Percentiles rank a stretch among this genome's conserved stretches.
phyloP scores from a whole-genome alignment of 2,329 filamentous ascomycete genomes.

The Zelopaecilomyces penicillatus region DNA sequence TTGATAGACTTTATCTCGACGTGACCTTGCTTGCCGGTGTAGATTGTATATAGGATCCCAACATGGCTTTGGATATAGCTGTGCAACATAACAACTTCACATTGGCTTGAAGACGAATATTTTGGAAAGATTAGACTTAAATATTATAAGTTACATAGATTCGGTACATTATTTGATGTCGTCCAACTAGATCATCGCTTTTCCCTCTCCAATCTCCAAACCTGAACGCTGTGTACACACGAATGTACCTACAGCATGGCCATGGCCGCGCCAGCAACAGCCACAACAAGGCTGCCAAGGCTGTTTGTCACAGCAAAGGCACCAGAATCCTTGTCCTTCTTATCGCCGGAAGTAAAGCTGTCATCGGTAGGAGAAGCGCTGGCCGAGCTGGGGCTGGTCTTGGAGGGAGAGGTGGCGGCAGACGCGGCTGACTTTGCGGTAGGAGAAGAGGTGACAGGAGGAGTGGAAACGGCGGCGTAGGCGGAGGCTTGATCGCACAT shows the following conservation, averaged over 20 bases:
- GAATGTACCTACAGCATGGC: slow-evolving; percentile 23
- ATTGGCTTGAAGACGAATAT: too few species aligned
- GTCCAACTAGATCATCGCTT: too few species aligned
- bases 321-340: slow-evolving; percentile 15
- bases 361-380: neutral
- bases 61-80: too few species aligned
- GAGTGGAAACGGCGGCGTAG: slow-evolving; percentile 27
- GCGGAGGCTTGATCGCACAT: slow-evolving; percentile 39
- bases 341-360: neutral
- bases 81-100: too few species aligned
- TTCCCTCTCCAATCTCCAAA: neutral
- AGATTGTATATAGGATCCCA: too few species aligned
- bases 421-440: slow-evolving; percentile 12
- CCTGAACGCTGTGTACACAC: neutral
- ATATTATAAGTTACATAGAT: too few species aligned
- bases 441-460: slow-evolving; percentile 13
- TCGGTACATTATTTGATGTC: too few species aligned
- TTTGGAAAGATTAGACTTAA: too few species aligned
- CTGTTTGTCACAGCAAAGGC: slow-evolving; percentile 21
- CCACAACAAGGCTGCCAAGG: slow-evolving; percentile 26
- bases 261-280: slow-evolving; percentile 29
- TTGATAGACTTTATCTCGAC: too few species aligned
- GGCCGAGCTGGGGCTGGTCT: slow-evolving; percentile 8
- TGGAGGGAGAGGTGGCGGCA: slow-evolving; percentile 14
- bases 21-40: too few species aligned